Conservation (phyloP, 2,329 filamentous ascomycete genomes). For the Phyllosticta paracitricarpa region DNA sequence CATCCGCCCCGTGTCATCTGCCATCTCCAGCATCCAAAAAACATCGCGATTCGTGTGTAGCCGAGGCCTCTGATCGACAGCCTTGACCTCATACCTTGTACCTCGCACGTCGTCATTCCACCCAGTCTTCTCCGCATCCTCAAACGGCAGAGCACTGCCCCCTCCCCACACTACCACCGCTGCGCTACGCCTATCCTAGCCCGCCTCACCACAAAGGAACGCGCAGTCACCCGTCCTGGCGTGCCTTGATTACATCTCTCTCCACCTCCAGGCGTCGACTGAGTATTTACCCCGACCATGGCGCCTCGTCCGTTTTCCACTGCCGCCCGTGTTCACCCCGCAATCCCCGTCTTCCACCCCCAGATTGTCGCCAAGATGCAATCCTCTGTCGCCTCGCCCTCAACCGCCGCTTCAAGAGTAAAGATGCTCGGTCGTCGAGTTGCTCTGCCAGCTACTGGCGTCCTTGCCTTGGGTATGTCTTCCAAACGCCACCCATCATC, state of each 20-base stretch:
- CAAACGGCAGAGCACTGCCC: not conserved
- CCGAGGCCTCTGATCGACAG: not conserved
- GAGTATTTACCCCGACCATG: not conserved
- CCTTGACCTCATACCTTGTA: not conserved
- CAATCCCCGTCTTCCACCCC: slow-evolving; percentile 3
- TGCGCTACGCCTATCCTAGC: not conserved
- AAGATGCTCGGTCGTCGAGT: not conserved
- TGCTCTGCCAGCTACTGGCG: slow-evolving; percentile 2
- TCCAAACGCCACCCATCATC: not conserved
- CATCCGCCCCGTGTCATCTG: not conserved
- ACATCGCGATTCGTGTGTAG: not conserved
- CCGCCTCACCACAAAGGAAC: not conserved
- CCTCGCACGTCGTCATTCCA: not conserved
- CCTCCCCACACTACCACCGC: not conserved
- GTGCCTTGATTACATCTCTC: not conserved
- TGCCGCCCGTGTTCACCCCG: slow-evolving; percentile 10
- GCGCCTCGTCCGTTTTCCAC: slow-evolving; percentile 10
- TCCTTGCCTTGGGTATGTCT: slow-evolving; percentile 4
- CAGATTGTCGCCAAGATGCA: slow-evolving; percentile 5
- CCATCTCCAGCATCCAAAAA: not conserved
- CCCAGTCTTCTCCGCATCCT: not conserved
- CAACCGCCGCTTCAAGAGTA: not conserved
- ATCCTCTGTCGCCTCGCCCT: not conserved
- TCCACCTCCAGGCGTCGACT: not conserved
- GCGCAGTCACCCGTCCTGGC: not conserved